These are phyloP conservation scores for Talaromyces sp. DNA, from an alignment of 2,329 filamentous ascomycete genomes.

Conservation along the genomic window DNA sequence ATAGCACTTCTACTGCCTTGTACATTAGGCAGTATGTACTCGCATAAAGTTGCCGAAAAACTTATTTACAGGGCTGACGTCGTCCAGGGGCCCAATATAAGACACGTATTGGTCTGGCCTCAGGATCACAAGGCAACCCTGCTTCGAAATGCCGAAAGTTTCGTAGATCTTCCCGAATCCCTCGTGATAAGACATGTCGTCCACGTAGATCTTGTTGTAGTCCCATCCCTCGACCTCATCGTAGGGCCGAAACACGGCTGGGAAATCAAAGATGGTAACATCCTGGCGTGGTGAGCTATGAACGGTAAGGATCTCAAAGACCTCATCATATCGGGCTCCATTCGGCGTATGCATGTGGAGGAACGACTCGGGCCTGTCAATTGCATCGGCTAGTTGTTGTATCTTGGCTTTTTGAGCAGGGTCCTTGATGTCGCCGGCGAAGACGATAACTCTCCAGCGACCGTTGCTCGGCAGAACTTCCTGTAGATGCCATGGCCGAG, in stretches of 20 bases:
- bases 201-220: conserved; percentile 3
- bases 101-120: conserved; percentile 64
- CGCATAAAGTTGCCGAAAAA: too few species aligned
- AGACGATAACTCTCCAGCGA: conserved; percentile 18
- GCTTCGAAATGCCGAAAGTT: conserved; percentile 51
- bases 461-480: conserved; percentile 32
- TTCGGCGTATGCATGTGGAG: too few species aligned
- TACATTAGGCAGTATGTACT: too few species aligned
- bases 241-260: conserved; percentile 2
- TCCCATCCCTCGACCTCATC: not conserved
- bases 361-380: not conserved
- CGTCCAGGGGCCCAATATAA: conserved; percentile 3
- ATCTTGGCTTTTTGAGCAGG: conserved; percentile 4
- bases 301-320: not conserved
- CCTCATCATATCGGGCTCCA: not conserved
- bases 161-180: conserved; percentile 28
- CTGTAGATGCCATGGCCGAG: conserved; percentile 27
- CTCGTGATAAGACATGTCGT: not conserved
- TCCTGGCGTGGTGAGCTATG: conserved; percentile 12
- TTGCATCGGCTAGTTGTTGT: not conserved
- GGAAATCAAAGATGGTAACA: not conserved
- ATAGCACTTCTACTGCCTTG: too few species aligned
- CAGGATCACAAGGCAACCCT: conserved; percentile 56
- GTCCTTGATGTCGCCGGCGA: conserved; percentile 22
- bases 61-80: too few species aligned